phyloP scores from a whole-genome alignment of 2,329 filamentous ascomycete genomes.

The Onygena corvina region DNA sequence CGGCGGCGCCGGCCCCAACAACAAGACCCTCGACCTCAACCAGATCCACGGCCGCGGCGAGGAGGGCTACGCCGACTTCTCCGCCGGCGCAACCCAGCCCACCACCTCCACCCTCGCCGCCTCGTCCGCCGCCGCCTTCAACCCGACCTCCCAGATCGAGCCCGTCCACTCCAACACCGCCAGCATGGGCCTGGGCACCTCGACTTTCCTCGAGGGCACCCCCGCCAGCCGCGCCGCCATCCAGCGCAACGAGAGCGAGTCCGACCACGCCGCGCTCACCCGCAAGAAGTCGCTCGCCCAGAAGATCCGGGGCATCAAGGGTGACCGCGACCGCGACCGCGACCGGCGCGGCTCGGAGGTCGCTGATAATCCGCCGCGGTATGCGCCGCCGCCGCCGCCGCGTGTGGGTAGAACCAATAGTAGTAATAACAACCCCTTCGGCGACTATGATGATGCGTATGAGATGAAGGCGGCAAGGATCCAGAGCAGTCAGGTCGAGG shows the following conservation, averaged over 20 bases:
- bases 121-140: slow-evolving; percentile 41
- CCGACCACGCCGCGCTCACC: slow-evolving; percentile 56
- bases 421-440: slow-evolving; percentile 63
- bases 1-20: slow-evolving; percentile 75
- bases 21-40: slow-evolving; percentile 68
- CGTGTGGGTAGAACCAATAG: slow-evolving; percentile 25
- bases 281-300: slow-evolving; percentile 94
- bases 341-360: slow-evolving; percentile 20
- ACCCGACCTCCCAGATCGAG: slow-evolving; percentile 54
- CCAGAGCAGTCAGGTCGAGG: slow-evolving; percentile 39
- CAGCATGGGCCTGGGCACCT: slow-evolving; percentile 74
- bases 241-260: slow-evolving; percentile 60
- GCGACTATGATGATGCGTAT: slow-evolving; percentile 54
- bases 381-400: slow-evolving; percentile 15
- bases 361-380: slow-evolving; percentile 20
- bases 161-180: slow-evolving; percentile 70
- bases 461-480: slow-evolving; percentile 52
- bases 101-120: slow-evolving; percentile 55
- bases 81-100: slow-evolving; percentile 41
- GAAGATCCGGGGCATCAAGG: slow-evolving; percentile 74
- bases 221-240: slow-evolving; percentile 74
- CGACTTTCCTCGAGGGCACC: slow-evolving; percentile 88
- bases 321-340: slow-evolving; percentile 48
- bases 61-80: slow-evolving; percentile 80
- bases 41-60: slow-evolving; percentile 74